phyloP scores from a whole-genome alignment of 441 rosid genomes.

The Brassica hybrid region DNA sequence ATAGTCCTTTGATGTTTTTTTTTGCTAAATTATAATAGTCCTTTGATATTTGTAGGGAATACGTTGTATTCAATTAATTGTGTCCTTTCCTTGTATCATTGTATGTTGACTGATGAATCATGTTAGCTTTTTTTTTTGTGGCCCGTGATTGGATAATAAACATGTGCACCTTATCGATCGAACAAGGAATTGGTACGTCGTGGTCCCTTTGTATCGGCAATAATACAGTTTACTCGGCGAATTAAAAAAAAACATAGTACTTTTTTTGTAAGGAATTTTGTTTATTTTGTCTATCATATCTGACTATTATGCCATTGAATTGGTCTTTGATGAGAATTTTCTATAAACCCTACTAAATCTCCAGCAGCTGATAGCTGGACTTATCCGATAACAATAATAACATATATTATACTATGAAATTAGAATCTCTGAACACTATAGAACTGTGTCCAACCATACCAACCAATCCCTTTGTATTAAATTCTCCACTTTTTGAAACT shows the following conservation, averaged over 20 bases:
- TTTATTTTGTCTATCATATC: neutral
- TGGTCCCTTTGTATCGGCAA: neutral
- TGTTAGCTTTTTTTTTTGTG: neutral
- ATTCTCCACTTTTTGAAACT: too few relatives aligned
- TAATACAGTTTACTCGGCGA: neutral
- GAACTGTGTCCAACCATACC: constrained; percentile 2
- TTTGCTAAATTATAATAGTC: too few relatives aligned
- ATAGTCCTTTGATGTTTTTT: too few relatives aligned
- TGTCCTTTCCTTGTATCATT: neutral
- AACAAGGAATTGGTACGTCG: neutral
- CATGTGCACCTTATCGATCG: constrained; percentile 1
- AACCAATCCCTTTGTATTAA: neutral
- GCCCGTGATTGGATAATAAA: neutral
- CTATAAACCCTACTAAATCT: neutral
- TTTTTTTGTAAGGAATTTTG: neutral
- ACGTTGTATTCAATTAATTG: neutral
- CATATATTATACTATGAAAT: too few relatives aligned
- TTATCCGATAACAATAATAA: too few relatives aligned
- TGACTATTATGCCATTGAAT: neutral
- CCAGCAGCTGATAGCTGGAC: neutral
- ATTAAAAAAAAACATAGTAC: neutral
- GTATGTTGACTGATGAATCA: neutral
- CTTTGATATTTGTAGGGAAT: neutral
- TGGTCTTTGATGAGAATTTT: constrained; percentile 1
- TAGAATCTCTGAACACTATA: neutral